Conservation (phyloP, 345 rosid genomes). For the Hibiscus mutabilis region DNA sequence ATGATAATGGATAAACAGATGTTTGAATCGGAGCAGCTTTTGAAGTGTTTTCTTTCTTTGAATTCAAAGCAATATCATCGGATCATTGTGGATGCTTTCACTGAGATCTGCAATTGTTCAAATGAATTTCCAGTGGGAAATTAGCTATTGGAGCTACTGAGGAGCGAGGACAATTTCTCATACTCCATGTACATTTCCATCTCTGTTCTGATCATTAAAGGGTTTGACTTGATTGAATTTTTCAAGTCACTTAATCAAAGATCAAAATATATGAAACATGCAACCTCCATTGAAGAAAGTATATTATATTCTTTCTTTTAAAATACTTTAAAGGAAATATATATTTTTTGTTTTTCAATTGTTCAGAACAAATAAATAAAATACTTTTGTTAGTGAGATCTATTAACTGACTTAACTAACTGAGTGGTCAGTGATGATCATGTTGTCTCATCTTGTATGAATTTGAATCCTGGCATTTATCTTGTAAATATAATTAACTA, state of each 20-base stretch:
- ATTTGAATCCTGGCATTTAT: too few species aligned
- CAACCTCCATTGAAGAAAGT: not conserved
- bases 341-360: too few species aligned
- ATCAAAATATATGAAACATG: not conserved
- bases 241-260: not conserved
- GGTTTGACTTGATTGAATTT: not conserved
- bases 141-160: not conserved
- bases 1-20: constrained; percentile 53
- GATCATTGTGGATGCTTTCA: constrained; percentile 46
- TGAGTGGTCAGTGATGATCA: too few species aligned
- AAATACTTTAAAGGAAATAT: not conserved
- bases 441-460: too few species aligned
- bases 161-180: not conserved
- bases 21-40: constrained; percentile 41
- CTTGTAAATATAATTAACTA: too few species aligned
- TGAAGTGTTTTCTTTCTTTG: constrained; percentile 47
- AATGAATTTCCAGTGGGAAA: not conserved
- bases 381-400: too few species aligned
- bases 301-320: not conserved
- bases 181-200: not conserved
- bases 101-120: constrained; percentile 37
- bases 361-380: too few species aligned
- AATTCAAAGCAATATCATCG: constrained; percentile 41
- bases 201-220: not conserved
- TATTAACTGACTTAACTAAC: too few species aligned